Base-by-base conservation (phyloP, 306 rosid genomes). In the Rosa multiflora region DNA sequence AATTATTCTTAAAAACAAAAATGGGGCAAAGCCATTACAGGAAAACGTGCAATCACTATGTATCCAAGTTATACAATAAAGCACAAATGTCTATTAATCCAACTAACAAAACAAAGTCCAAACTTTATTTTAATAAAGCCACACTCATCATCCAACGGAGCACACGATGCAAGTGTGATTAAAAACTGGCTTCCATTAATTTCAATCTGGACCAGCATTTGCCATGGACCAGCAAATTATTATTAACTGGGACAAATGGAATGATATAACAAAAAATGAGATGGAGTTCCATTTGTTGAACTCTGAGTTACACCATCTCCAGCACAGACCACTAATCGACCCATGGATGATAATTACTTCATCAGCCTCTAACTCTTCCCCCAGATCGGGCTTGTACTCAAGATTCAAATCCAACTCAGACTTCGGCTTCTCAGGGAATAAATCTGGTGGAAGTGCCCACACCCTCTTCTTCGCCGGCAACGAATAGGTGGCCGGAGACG, bases 151-250 rank as follows among this genome's bases (percentile, higher is more conserved):
- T 95, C 99, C 20, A 95, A 86, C 6, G 99, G 91, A 3, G 98
- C 94, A 80, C 99, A 96, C 15, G 98, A 98, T 14, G 99, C 92
- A 23, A 96, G 82, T 49, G 99, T 96, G 81, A 96, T 88, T 88
- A 96, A 93, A 88, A 96, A 93, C 79, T 96, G 99, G 85, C 99
- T 96, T 32, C 98, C 98, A 82, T 96, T 96, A 23, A 23, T 23
- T 23, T 49, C 96, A 85, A 82, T 96, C 79, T 6, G 96, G 96
- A 69, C 99, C 99, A 79, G 98, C 97, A 83, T 96, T 96, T 48
- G 98, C 99, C 99, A 96, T 96, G 52, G 99, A 96, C 79, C 29
- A 26, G 29, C 29, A 26, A 26, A 26, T 1, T 26, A 26, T 26
- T 26, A 26, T 26, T 1, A 26, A 44, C 40, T 21, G 40, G n/a